Conservation (phyloP, 768 basidiomycete species). For the Pleurotus platypus region DNA sequence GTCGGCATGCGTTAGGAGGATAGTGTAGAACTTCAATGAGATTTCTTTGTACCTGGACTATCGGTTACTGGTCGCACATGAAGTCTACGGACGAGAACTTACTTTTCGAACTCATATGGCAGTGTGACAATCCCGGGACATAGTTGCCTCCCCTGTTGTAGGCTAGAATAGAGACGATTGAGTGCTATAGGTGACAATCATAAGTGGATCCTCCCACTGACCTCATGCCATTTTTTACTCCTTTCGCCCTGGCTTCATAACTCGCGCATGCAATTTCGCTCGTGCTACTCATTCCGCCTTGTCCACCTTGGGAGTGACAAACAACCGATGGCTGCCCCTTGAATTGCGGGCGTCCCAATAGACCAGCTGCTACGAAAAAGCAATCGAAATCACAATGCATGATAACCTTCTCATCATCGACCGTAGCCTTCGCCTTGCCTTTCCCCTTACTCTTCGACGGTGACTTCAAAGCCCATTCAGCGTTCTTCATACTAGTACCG, state of each 20-base stretch:
- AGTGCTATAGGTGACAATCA: background rate
- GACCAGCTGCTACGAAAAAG: slow-evolving; percentile 93
- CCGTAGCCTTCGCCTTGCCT: slow-evolving; percentile 51
- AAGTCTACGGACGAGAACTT: slow-evolving; percentile 14
- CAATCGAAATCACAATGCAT: slow-evolving; percentile 97
- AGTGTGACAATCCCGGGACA: slow-evolving; percentile 74
- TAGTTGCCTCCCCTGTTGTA: slow-evolving; percentile 75
- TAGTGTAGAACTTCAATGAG: slow-evolving; percentile 88
- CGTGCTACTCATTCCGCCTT: slow-evolving; percentile 74
- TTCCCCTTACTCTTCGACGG: slow-evolving; percentile 50
- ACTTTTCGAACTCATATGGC: slow-evolving; percentile 93
- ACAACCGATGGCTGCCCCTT: slow-evolving; percentile 90
- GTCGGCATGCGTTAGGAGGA: slow-evolving; percentile 86
- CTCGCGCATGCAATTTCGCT: slow-evolving; percentile 94
- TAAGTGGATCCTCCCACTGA: slow-evolving; percentile 22
- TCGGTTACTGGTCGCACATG: background rate
- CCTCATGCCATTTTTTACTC: slow-evolving; percentile 96
- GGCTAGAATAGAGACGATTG: slow-evolving; percentile 31
- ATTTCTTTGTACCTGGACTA: slow-evolving; percentile 72
- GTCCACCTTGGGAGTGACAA: slow-evolving; percentile 84
- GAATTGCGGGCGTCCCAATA: slow-evolving; percentile 75
- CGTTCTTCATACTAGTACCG: slow-evolving; percentile 50
- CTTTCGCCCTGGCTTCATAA: slow-evolving; percentile 88
- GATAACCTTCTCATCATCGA: slow-evolving; percentile 59
- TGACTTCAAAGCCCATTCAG: slow-evolving; percentile 44